These are phyloP conservation scores for Penicillium sclerotiorum DNA, from an alignment of 2,329 filamentous ascomycete species.

Conservation along the genomic window DNA sequence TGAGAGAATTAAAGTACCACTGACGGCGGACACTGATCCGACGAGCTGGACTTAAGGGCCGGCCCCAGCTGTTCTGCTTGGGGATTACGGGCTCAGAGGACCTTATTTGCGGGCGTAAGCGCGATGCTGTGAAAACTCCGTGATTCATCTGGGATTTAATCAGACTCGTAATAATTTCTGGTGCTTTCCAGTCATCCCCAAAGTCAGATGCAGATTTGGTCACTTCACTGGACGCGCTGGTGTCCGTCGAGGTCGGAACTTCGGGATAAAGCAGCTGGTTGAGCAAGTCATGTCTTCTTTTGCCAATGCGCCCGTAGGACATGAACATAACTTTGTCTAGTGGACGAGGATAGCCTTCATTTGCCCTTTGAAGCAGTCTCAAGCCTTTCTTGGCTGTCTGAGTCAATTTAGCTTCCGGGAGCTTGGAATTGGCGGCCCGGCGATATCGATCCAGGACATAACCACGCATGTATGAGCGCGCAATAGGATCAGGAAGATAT, in stretches of 20 bases:
- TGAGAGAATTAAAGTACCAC: slow-evolving; percentile 40
- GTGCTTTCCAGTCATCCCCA: slow-evolving; percentile 39
- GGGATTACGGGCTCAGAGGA: slow-evolving; percentile 35
- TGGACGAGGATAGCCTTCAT: slow-evolving; percentile 55
- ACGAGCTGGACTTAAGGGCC: slow-evolving; percentile 32
- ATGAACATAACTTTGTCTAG: slow-evolving; percentile 56
- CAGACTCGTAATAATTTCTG: slow-evolving; percentile 34
- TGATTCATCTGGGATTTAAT: slow-evolving; percentile 38
- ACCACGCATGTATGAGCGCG: slow-evolving; percentile 53
- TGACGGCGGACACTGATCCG: slow-evolving; percentile 37
- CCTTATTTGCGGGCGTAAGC: slow-evolving; percentile 28
- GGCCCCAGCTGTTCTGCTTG: slow-evolving; percentile 39
- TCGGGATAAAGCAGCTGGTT: slow-evolving; percentile 30
- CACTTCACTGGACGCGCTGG: slow-evolving; percentile 21
- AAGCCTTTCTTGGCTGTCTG: slow-evolving; percentile 40
- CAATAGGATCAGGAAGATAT: slow-evolving; percentile 62
- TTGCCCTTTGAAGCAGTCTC: slow-evolving; percentile 54
- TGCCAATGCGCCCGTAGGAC: slow-evolving; percentile 61
- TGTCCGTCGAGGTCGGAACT: slow-evolving; percentile 26
- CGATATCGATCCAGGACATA: slow-evolving; percentile 41
- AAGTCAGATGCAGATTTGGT: slow-evolving; percentile 21
- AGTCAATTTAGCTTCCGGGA: slow-evolving; percentile 19
- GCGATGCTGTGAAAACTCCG: slow-evolving; percentile 27
- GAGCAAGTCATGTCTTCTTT: slow-evolving; percentile 54
- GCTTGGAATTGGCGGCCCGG: slow-evolving; percentile 20